Percentiles rank a stretch among this genome's conserved stretches.
phyloP scores from a whole-genome alignment of 1,139 yeast genomes.

The Saccharomyces hybrid region DNA sequence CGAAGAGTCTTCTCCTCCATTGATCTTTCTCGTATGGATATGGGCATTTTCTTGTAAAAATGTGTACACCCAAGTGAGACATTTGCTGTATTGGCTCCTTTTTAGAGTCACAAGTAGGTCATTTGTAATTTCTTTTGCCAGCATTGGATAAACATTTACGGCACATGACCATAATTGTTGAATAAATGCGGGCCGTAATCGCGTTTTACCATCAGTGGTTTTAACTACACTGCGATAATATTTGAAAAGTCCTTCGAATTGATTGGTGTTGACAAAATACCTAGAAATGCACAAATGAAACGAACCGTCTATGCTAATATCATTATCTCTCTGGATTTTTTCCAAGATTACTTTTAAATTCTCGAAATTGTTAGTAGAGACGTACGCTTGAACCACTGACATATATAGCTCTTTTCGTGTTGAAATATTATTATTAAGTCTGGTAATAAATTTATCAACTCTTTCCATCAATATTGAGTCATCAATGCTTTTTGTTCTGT shows the following conservation, averaged over 20 bases:
- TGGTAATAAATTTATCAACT: slow-evolving; percentile 8
- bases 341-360: slow-evolving; percentile 11
- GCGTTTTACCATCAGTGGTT: slow-evolving; percentile 6
- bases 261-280: slow-evolving; percentile 21
- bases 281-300: slow-evolving; percentile 15
- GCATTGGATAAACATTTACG: slow-evolving; percentile 15
- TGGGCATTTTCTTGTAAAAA: slow-evolving; percentile 6
- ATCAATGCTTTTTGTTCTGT: slow-evolving; percentile 12
- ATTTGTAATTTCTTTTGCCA: slow-evolving; percentile 16
- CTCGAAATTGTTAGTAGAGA: slow-evolving; percentile 13
- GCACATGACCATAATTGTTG: slow-evolving; percentile 18
- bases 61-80: slow-evolving; percentile 11
- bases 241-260: slow-evolving; percentile 12
- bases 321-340: slow-evolving; percentile 10
- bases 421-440: neutral
- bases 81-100: slow-evolving; percentile 9
- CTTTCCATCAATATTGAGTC: slow-evolving; percentile 10
- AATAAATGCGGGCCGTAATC: slow-evolving; percentile 10
- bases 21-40: neutral
- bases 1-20: slow-evolving; percentile 4
- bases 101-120: slow-evolving; percentile 15
- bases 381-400: slow-evolving; percentile 13
- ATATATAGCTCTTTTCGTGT: slow-evolving; percentile 12
- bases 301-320: slow-evolving; percentile 5
- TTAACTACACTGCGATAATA: slow-evolving; percentile 13